Evolutionary conservation across 1,139 yeast genomes (phyloP), one percentile per base, ranked within the genome.

Genomic region (Zygosaccharomyces pseudobailii): DNA sequence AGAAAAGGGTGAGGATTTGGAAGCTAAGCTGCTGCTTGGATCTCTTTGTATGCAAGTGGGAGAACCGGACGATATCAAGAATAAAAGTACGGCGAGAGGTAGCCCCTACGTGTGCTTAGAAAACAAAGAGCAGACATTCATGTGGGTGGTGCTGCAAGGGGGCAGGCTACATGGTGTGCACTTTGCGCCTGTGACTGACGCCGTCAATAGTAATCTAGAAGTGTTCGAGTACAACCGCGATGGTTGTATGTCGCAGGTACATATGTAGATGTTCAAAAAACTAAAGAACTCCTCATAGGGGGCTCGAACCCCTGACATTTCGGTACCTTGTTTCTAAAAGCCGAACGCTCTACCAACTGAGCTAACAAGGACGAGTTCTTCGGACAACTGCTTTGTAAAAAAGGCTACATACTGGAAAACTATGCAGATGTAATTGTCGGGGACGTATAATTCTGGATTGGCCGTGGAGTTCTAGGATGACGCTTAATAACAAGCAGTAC

Each of bases 301-400:
- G 61, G 60, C 58, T 56, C 61, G 60, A 56, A 57, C 62, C 61
- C 61, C 61, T 58, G 61, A 58, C 62, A 58, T 59, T 57, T 58
- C 62, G 61, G 61, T 59, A 52, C 60, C 60, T 58, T 54, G 61
- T 23, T 46, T 52, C 8, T 37, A 38, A 48, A 48, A 46, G 49
- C 49, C 51, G 51, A 48, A 48, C 43, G 43, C 43, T 40, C 43
- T 40, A 40, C 43, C 33, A 42, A 42, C 45, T 42, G 45, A 42
- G 45, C 45, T 42, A 42, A 42, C 50, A 41, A 46, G 52, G 52
- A 48, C 36, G 52, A 48, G 52, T 43, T 48, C 51, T 41, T 25
- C 21, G 34, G 17, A 13, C 17, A 13, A 13, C 17, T 13, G 17
- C 17, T 13, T 13, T 13, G 2, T 13, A 13, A 13, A 13, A 13